These are phyloP conservation scores for Fusarium penzigii DNA, from an alignment of 2,329 filamentous ascomycete genomes.

Conservation along the genomic window DNA sequence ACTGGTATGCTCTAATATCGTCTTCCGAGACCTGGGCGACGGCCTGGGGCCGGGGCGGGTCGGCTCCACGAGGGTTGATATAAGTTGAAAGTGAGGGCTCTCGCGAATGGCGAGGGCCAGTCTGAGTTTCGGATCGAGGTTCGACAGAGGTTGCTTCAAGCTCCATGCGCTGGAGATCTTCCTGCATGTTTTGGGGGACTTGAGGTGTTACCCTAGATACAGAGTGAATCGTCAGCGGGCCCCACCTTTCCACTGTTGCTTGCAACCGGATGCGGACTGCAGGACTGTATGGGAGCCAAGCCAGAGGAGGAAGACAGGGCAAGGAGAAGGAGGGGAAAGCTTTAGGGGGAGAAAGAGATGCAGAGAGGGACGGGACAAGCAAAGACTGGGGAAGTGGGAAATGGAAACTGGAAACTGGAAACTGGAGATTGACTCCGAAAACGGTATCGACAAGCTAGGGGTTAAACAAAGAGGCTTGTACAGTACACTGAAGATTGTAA, in stretches of 20 bases:
- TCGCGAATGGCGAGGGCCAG: slow-evolving; percentile 40
- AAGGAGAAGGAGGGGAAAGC: slow-evolving; percentile 9
- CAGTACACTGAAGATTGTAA: slow-evolving; percentile 3
- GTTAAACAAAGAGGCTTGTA: too few relatives aligned
- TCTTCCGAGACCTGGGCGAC: slow-evolving; percentile 37
- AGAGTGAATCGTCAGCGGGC: slow-evolving; percentile 41
- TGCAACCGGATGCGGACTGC: slow-evolving; percentile 24
- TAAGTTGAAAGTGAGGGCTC: slow-evolving; percentile 47
- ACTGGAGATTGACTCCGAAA: slow-evolving; percentile 18
- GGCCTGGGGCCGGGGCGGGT: slow-evolving; percentile 33
- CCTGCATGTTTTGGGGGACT: slow-evolving; percentile 95
- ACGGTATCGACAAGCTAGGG: slow-evolving; percentile 11
- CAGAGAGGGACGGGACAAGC: background rate
- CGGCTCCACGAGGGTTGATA: slow-evolving; percentile 33
- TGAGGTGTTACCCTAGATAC: slow-evolving; percentile 82
- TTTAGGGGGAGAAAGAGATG: background rate
- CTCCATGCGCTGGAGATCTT: slow-evolving; percentile 89
- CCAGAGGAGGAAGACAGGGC: slow-evolving; percentile 18
- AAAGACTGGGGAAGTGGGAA: slow-evolving; percentile 16
- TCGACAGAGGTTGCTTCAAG: slow-evolving; percentile 64
- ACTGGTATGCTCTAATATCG: slow-evolving; percentile 41
- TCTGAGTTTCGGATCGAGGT: slow-evolving; percentile 34
- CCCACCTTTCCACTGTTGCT: slow-evolving; percentile 35
- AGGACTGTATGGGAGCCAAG: background rate
- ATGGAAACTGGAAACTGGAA: slow-evolving; percentile 19